These are phyloP conservation scores for Pseudogymnoascus sp. DNA, from an alignment of 2,329 filamentous ascomycete genomes.

Conservation along the genomic window DNA sequence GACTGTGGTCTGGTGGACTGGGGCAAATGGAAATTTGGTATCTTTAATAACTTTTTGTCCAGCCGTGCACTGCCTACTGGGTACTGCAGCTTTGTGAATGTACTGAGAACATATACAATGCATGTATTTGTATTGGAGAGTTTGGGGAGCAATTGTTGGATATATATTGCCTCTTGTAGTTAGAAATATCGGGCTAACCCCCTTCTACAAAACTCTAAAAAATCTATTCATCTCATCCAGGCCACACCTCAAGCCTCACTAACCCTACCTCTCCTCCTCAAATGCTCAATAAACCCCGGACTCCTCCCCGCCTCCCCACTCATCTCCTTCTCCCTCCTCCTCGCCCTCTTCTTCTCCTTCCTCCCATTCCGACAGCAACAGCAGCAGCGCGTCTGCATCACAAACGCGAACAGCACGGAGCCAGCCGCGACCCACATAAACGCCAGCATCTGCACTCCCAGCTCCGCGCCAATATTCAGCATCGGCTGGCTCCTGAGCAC, in stretches of 20 bases:
- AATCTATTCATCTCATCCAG: background rate
- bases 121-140: background rate
- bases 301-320: background rate
- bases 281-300: background rate
- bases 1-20: background rate
- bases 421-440: constrained; percentile 84
- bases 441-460: constrained; percentile 69
- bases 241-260: background rate
- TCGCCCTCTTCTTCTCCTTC: background rate
- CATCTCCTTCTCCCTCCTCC: background rate
- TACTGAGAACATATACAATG: background rate
- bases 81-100: background rate
- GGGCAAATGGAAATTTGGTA: background rate
- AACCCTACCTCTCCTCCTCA: background rate
- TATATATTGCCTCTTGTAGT: background rate
- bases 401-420: constrained; percentile 60
- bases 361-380: background rate
- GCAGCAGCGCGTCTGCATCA: constrained; percentile 46
- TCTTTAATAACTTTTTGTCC: background rate
- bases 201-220: background rate
- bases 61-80: background rate
- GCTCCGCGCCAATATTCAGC: constrained; percentile 64
- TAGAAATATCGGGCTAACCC: background rate
- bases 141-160: background rate
- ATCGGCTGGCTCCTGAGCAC: constrained; percentile 64